A percentile compares a stretch with the other conserved stretches of the same genome.
These are phyloP conservation scores for Termitomyces sp. DNA, from an alignment of 768 basidiomycete species.

Conservation along the genomic window DNA sequence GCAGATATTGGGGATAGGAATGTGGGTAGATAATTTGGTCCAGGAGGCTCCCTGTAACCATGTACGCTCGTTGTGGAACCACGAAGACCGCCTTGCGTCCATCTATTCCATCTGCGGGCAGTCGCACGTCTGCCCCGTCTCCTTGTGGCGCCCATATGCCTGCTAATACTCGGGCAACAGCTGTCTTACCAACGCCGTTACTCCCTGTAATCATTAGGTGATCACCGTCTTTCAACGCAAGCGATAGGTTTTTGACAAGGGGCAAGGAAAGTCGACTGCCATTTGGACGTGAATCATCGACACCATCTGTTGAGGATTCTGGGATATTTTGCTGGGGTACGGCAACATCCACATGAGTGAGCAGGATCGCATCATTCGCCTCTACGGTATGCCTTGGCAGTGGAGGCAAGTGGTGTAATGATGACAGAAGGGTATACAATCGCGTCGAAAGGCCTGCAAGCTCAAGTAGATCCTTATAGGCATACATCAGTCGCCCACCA, in stretches of 20 bases:
- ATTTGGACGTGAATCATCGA: not conserved
- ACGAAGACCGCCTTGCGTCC: constrained; percentile 64
- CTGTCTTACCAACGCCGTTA: constrained; percentile 90
- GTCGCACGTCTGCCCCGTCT: constrained; percentile 22
- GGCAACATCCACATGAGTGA: constrained; percentile 67
- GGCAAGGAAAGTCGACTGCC: constrained; percentile 27
- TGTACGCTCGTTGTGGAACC: constrained; percentile 90
- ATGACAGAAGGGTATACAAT: constrained; percentile 82
- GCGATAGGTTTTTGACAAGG: constrained; percentile 65
- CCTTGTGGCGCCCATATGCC: constrained; percentile 77
- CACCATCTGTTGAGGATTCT: not conserved
- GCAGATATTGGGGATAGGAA: constrained; percentile 67
- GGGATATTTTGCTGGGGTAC: constrained; percentile 35
- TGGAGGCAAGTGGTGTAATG: constrained; percentile 67
- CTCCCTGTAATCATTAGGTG: constrained; percentile 92
- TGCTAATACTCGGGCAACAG: constrained; percentile 83
- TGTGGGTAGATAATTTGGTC: constrained; percentile 96
- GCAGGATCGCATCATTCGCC: constrained; percentile 44
- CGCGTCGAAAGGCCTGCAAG: constrained; percentile 92
- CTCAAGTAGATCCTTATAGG: constrained; percentile 92
- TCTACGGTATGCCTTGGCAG: constrained; percentile 33
- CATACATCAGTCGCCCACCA: constrained; percentile 93
- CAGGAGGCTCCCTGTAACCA: constrained; percentile 79
- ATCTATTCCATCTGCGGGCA: constrained; percentile 27
- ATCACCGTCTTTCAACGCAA: constrained; percentile 64